Evolutionary conservation across 192 early-diverging fungal genomes (phyloP).

Genomic region (Podila epicladia): DNA sequence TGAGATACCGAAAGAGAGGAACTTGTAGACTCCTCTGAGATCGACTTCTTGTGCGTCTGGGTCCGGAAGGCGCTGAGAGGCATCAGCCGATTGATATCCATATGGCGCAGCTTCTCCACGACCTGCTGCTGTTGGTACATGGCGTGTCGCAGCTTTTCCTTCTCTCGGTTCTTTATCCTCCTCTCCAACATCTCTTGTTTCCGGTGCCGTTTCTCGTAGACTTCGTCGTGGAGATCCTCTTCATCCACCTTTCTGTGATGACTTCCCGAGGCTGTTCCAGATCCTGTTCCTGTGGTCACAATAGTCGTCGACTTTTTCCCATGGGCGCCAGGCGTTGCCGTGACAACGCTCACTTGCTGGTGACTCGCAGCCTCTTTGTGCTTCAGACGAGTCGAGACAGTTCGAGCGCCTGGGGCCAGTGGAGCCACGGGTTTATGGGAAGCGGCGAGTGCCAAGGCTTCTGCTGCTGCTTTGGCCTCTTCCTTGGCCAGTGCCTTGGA

Average conservation of each 20-base stretch:
- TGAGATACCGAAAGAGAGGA: constrained; percentile 24
- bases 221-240: constrained; percentile 47
- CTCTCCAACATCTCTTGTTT: constrained; percentile 66
- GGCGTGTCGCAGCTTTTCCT: constrained; percentile 61
- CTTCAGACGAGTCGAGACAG: constrained; percentile 39
- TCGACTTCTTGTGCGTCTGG: constrained; percentile 5
- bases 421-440: not conserved
- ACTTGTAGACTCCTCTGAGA: no score
- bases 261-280: not conserved
- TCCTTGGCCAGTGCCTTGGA: constrained; percentile 45
- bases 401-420: constrained; percentile 3
- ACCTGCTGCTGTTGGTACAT: constrained; percentile 64
- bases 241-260: constrained; percentile 4
- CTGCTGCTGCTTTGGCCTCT: constrained; percentile 24
- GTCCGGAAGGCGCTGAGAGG: constrained; percentile 51
- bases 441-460: constrained; percentile 14
- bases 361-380: constrained; percentile 33
- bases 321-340: not conserved
- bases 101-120: constrained; percentile 59
- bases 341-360: constrained; percentile 34
- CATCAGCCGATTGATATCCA: constrained; percentile 58
- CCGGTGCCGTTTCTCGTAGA: constrained; percentile 60
- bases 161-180: constrained; percentile 65
- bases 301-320: constrained; percentile 27
- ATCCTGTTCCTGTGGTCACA: constrained; percentile 20